A percentile compares a stretch with the other conserved stretches of the same genome.
These are phyloP conservation scores for Mentha longifolia DNA, from an alignment of 257 asterid species.

Conservation along the genomic window DNA sequence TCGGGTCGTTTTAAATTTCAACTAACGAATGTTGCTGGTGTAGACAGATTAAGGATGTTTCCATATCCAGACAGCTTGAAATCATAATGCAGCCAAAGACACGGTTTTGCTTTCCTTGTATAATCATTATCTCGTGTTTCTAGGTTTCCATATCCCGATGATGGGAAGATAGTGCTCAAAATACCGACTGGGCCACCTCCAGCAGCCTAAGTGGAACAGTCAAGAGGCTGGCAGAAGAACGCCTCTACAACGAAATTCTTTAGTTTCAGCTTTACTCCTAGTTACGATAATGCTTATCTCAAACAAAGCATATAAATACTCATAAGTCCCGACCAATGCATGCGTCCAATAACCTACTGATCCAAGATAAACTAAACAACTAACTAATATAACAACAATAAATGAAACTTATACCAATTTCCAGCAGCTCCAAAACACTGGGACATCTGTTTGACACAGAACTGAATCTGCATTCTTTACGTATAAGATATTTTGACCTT, in stretches of 20 bases:
- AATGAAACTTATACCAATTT: neutral
- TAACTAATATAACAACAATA: neutral
- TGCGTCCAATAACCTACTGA: neutral
- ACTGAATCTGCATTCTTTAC: neutral
- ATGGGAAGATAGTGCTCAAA: neutral
- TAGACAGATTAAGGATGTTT: neutral
- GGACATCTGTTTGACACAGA: neutral
- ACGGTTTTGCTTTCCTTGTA: neutral
- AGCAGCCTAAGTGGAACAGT: neutral
- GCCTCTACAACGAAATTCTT: neutral
- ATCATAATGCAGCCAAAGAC: neutral
- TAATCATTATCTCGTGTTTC: neutral
- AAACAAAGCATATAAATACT: neutral
- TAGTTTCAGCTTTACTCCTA: conserved; percentile 10
- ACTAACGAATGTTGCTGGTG: neutral
- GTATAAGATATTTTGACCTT: neutral
- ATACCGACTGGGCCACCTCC: neutral
- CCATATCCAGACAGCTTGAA: neutral
- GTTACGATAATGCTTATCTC: neutral
- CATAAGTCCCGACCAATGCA: neutral
- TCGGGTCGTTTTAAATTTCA: neutral
- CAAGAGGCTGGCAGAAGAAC: neutral
- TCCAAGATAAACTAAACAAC: neutral
- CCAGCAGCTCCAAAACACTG: neutral
- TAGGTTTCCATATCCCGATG: neutral